Evolutionary conservation across 176 grass and related monocot species (phyloP).

Genomic region (Bromus sterilis): DNA sequence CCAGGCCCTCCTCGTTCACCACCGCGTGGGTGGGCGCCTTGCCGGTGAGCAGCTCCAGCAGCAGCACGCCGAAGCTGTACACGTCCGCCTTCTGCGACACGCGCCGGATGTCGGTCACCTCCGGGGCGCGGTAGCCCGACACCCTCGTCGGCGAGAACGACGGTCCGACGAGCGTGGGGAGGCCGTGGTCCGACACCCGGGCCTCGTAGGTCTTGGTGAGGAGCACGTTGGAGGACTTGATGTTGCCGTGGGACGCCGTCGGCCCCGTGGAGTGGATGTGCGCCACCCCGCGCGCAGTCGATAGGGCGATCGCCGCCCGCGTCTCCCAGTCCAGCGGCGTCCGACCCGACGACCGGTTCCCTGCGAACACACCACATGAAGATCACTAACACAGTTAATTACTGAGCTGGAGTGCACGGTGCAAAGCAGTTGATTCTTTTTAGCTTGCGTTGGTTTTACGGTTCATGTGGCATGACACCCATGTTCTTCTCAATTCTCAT

Average conservation of each 20-base stretch:
- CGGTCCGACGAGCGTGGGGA: slow-evolving; percentile 59
- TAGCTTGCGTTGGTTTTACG: slow-evolving; percentile 14
- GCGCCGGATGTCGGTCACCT: slow-evolving; percentile 77
- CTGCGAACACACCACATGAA: slow-evolving; percentile 5
- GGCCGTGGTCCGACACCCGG: slow-evolving; percentile 91
- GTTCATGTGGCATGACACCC: neutral
- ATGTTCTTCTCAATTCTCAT: neutral
- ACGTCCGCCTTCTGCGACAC: slow-evolving; percentile 79
- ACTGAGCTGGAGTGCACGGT: neutral
- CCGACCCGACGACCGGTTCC: slow-evolving; percentile 74
- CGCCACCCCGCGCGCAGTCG: slow-evolving; percentile 55
- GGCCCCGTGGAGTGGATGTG: slow-evolving; percentile 74
- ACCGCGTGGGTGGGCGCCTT: slow-evolving; percentile 91
- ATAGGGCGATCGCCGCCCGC: slow-evolving; percentile 56
- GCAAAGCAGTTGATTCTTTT: neutral
- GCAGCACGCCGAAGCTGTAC: slow-evolving; percentile 77
- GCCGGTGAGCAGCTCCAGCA: slow-evolving; percentile 90
- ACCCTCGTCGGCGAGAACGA: slow-evolving; percentile 50
- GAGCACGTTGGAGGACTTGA: slow-evolving; percentile 97
- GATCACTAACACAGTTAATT: neutral
- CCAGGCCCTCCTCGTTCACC: slow-evolving; percentile 85
- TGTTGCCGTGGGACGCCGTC: slow-evolving; percentile 88
- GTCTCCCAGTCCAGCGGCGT: slow-evolving; percentile 92
- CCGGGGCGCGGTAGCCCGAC: slow-evolving; percentile 87
- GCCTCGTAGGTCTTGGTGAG: slow-evolving; percentile 82